Evolutionary conservation across 805 yeast species (phyloP).

Genomic region (Yamadazyma takamatsuzukensis): DNA sequence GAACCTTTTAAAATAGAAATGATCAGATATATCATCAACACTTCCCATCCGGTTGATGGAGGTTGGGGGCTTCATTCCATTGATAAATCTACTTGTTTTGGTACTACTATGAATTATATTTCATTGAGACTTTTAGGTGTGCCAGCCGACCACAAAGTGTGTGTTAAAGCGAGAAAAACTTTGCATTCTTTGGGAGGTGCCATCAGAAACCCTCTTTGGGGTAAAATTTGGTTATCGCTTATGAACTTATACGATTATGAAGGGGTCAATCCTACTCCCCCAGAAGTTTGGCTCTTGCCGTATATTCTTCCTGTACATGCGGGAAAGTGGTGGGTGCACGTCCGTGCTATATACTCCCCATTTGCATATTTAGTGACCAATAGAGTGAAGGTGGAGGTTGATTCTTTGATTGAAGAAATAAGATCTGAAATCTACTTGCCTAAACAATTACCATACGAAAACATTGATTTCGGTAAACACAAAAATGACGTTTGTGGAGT

Average conservation of each 20-base stretch:
- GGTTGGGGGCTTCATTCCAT: constrained; percentile 97
- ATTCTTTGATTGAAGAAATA: constrained; percentile 61
- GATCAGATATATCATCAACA: constrained; percentile 81
- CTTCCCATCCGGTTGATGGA: constrained; percentile 97
- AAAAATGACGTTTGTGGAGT: constrained; percentile 87
- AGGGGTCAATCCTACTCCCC: constrained; percentile 98
- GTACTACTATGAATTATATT: constrained; percentile 86
- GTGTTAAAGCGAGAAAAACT: constrained; percentile 70
- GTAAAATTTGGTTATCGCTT: constrained; percentile 84
- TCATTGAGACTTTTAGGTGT: constrained; percentile 78
- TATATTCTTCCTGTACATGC: constrained; percentile 83
- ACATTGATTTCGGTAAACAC: constrained; percentile 64
- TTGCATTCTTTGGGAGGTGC: constrained; percentile 84
- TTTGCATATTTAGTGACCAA: constrained; percentile 74
- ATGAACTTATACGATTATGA: constrained; percentile 87
- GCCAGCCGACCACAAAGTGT: constrained; percentile 67
- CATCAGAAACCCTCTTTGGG: constrained; percentile 92
- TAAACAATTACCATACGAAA: constrained; percentile 49
- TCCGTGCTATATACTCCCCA: constrained; percentile 86
- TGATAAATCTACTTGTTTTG: constrained; percentile 93
- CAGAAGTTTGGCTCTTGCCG: constrained; percentile 89
- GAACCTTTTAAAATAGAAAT: constrained; percentile 65
- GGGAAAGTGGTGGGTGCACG: constrained; percentile 98
- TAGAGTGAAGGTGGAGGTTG: constrained; percentile 52
- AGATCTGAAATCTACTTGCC: constrained; percentile 71